Conservation (phyloP, 2,329 filamentous ascomycete species). For the Aaosphaeria arxii region DNA sequence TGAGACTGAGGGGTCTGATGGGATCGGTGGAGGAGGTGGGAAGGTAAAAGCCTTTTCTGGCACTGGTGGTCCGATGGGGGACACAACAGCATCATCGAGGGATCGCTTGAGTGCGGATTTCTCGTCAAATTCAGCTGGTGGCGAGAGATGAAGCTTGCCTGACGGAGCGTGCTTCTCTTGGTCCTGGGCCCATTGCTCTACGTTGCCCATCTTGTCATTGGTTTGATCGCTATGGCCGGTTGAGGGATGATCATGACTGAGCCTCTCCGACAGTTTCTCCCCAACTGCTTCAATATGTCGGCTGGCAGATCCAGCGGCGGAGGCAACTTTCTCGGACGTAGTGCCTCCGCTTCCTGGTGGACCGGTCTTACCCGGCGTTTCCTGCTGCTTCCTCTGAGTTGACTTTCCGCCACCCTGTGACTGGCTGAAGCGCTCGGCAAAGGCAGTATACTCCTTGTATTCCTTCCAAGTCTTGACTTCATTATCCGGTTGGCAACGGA, state of each 20-base stretch:
- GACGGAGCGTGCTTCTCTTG: conserved; percentile 28
- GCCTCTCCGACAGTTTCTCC: conserved; percentile 30
- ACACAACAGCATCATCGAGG: conserved; percentile 26
- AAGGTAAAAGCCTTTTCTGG: conserved; percentile 25
- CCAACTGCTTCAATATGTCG: conserved; percentile 21
- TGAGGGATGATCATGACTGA: conserved; percentile 16
- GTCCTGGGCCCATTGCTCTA: conserved; percentile 39
- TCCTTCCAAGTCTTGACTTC: conserved; percentile 92
- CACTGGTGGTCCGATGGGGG: conserved; percentile 20
- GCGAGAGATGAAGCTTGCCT: conserved; percentile 8
- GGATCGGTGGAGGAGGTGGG: conserved; percentile 34
- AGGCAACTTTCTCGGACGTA: conserved; percentile 20
- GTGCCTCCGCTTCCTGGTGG: conserved; percentile 44
- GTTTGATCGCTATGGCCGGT: conserved; percentile 7
- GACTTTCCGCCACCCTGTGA: conserved; percentile 55
- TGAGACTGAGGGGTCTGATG: conserved; percentile 7
- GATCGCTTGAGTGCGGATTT: conserved; percentile 21
- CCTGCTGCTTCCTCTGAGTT: conserved; percentile 48
- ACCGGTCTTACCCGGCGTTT: conserved; percentile 47
- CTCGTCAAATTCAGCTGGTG: conserved; percentile 22
- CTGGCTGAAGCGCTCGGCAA: conserved; percentile 73
- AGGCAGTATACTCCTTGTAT: conserved; percentile 80
- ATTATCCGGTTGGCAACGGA: conserved; percentile 94
- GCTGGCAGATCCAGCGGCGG: conserved; percentile 16
- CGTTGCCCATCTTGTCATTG: conserved; percentile 20